phyloP scores from a whole-genome alignment of 768 basidiomycete species.

The Boletus sp. region DNA sequence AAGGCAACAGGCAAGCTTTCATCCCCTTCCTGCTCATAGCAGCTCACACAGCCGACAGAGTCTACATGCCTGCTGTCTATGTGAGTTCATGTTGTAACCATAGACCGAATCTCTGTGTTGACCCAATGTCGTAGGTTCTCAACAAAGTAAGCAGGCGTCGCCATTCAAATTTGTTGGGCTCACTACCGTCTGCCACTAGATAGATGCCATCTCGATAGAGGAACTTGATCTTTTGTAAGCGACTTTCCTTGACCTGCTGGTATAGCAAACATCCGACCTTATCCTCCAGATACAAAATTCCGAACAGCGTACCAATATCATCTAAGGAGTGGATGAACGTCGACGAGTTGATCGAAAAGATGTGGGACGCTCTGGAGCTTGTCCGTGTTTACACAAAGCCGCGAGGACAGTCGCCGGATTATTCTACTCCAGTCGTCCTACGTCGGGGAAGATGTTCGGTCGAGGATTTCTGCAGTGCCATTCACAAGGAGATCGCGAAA shows the following conservation, averaged over 20 bases:
- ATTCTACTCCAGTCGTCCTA: conserved; percentile 86
- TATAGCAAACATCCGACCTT: background rate
- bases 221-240: conserved; percentile 86
- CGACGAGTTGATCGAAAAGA: conserved; percentile 88
- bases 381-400: conserved; percentile 98
- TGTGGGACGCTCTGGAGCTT: conserved; percentile 93
- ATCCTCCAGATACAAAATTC: conserved; percentile 78
- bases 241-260: conserved; percentile 5
- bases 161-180: background rate
- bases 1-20: conserved; percentile 74
- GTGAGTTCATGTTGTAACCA: conserved; percentile 42
- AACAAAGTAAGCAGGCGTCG: conserved; percentile 61
- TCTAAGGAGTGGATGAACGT: conserved; percentile 95
- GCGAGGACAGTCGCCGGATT: conserved; percentile 87
- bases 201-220: conserved; percentile 98
- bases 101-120: background rate
- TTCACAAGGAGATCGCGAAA: conserved; percentile 97
- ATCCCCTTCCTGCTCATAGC: background rate
- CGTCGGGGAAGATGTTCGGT: conserved; percentile 60
- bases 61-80: conserved; percentile 92
- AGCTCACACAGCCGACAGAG: conserved; percentile 43
- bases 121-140: conserved; percentile 50
- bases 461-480: conserved; percentile 89
- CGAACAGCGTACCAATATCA: conserved; percentile 91
- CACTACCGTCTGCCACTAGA: conserved; percentile 42